Evolutionary conservation across 805 yeast genomes (phyloP), one percentile per base, ranked within the genome.

Genomic region (Wickerhamiella qilinensis): DNA sequence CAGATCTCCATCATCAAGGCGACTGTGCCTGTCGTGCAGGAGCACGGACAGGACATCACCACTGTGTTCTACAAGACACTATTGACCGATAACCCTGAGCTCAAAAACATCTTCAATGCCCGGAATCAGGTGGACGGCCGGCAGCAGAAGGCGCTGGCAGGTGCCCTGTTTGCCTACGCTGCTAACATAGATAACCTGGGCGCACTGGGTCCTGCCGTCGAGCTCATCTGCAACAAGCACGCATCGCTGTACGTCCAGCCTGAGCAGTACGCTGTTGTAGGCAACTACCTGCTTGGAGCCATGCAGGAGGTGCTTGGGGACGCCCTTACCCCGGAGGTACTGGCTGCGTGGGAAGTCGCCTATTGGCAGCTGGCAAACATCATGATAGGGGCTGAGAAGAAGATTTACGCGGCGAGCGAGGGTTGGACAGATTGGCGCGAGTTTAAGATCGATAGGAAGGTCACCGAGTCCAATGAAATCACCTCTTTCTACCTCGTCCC

Each of bases 241-340:
- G 74, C 70, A 42, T 79, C 80, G 33, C 59, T 78, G 43, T 71
- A 71, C 49, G 66, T 77, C 32, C 53, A 58, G 43, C 71, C 84
- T 3, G 78, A 72, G 40, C 83, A 77, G 41, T 77, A 77, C 48
- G 71, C 74, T 18, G 63, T 73, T 45, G 84, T 77, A 24, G 86
- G 84, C 21, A 51, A 55, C 22, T 64, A 67, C 43, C 55, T 79
- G n/a, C 51, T 77, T 24, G 58, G 58, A 20, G 71, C 83, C 12
- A 64, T 79, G 55, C 52, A 55, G 30, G 65, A 67, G 39, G 63
- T 73, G 30, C 57, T 77, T 27, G 82, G 81, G 4, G 64, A 59
- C 20, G n/a, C n/a, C n/a, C n/a, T n/a, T n/a, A n/a, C n/a, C n/a
- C n/a, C n/a, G n/a, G 30, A 14, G 20, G 14, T 35, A 3, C 17